Percentiles rank a stretch among this genome's conserved stretches.
Conservation (phyloP, 2,329 filamentous ascomycete genomes). For the Aotearoamyces nothofagi region DNA sequence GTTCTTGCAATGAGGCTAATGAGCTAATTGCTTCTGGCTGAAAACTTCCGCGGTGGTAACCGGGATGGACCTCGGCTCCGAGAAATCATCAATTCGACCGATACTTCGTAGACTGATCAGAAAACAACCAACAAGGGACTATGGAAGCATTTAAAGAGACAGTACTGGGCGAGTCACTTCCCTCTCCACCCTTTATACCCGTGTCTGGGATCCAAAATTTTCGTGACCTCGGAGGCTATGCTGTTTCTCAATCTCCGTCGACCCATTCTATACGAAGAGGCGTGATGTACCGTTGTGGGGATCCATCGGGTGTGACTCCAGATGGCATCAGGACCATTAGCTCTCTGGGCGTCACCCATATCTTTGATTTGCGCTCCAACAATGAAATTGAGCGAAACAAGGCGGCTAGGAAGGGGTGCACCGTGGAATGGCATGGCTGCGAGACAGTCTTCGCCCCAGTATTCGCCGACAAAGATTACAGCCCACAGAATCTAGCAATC, state of each 20-base stretch:
- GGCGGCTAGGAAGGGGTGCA: constrained; percentile 19
- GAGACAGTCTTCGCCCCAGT: constrained; percentile 46
- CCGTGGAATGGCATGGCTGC: constrained; percentile 33
- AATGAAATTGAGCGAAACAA: constrained; percentile 37
- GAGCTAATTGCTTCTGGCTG: too few relatives aligned
- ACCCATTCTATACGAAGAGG: constrained; percentile 30
- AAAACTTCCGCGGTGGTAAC: too few relatives aligned
- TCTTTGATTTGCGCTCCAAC: constrained; percentile 54
- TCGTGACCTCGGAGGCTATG: constrained; percentile 49
- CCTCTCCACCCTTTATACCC: constrained; percentile 29
- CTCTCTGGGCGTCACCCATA: constrained; percentile 40
- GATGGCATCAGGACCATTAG: constrained; percentile 35
- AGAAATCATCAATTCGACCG: too few relatives aligned
- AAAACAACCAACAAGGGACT: too few relatives aligned
- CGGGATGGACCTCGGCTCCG: too few relatives aligned
- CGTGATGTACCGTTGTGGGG: constrained; percentile 52
- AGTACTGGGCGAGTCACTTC: too few relatives aligned
- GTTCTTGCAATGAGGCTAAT: too few relatives aligned
- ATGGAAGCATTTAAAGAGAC: too few relatives aligned
- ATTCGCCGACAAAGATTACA: constrained; percentile 44
- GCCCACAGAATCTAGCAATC: constrained; percentile 44
- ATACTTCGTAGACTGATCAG: too few relatives aligned
- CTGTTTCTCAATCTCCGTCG: constrained; percentile 20
- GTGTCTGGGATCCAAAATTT: constrained; percentile 51
- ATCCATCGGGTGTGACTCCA: constrained; percentile 41